Evolutionary conservation across 345 rosid species (phyloP), one percentile per base, ranked within the genome.

Genomic region (Limnanthes douglasii): DNA sequence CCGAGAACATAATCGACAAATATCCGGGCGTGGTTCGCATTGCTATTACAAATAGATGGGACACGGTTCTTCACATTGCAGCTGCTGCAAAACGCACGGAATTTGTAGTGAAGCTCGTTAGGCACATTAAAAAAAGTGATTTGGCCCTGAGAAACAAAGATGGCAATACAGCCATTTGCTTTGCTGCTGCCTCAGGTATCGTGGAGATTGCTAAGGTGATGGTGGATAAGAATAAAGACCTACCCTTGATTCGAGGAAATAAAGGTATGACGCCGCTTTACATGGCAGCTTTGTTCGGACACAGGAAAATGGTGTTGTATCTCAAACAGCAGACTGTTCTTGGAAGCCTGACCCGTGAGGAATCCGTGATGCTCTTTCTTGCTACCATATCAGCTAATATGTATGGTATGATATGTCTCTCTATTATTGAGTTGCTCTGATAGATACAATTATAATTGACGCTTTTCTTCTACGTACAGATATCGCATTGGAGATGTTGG

Each of bases 1-100:
- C 60, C 6, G 48, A 50, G 45, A 45, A 38, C 13, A 60, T 53
- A 37, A 37, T 57, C 3, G 24, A 18, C 33, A 35, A 15, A 27
- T 37, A 54, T 19, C 61, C 61, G 5, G 33, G 43, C 23, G 54
- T 60, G 11, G 48, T 31, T 21, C 31, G 37, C 30, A 48, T 28
- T 19, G 47, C 51, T 28, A 51, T 62, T 13, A 47, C 59, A 2
- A 37, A 39, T 18, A 43, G 47, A 9, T 33, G 19, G 53, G 66
- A 59, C 12, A 59, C 64, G 15, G 52, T 37, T 23, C 65, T 66
- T 42, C 73, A 66, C 61, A 53, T 66, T 50, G 68, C 68, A 15
- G 65, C 46, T 9, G 66, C 60, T 42, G 65, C 66, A 1, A 49
- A 25, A 20, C 55, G 52, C 19, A 31, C 8, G 8, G 10, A 26